phyloP scores from a whole-genome alignment of 1,284 basidiomycete genomes.

The Irpex rosettiformis region DNA sequence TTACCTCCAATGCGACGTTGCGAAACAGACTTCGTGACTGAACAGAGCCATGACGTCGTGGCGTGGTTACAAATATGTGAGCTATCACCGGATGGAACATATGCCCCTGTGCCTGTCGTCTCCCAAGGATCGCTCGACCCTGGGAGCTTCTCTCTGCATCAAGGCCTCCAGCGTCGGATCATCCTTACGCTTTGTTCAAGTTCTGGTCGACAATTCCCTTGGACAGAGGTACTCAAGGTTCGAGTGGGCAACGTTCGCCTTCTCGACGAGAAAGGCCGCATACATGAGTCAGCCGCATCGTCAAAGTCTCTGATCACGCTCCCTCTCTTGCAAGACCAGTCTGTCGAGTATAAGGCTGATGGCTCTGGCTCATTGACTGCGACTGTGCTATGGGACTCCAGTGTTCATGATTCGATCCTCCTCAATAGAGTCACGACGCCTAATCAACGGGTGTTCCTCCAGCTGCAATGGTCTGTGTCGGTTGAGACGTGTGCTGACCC shows the following conservation, averaged over 20 bases:
- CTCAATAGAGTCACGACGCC: conserved; percentile 82
- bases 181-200: conserved; percentile 78
- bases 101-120: conserved; percentile 80
- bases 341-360: conserved; percentile 73
- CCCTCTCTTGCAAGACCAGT: conserved; percentile 70
- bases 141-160: conserved; percentile 86
- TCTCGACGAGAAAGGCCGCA: conserved; percentile 80
- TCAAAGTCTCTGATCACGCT: conserved; percentile 67
- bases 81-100: conserved; percentile 81
- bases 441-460: conserved; percentile 79
- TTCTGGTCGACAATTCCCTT: conserved; percentile 86
- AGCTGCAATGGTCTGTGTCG: conserved; percentile 74
- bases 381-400: conserved; percentile 89
- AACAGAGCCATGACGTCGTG: conserved; percentile 87
- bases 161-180: conserved; percentile 89
- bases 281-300: conserved; percentile 60
- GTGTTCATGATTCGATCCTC: conserved; percentile 83
- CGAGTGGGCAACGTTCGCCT: conserved; percentile 81
- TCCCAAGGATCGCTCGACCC: conserved; percentile 78
- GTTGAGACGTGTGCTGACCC: conserved; percentile 85
- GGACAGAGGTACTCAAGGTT: conserved; percentile 77
- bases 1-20: conserved; percentile 81
- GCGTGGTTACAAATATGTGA: conserved; percentile 87
- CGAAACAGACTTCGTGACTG: conserved; percentile 88
- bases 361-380: conserved; percentile 73